Conservation (phyloP, 768 basidiomycete species). For the Termitomyces sp. region DNA sequence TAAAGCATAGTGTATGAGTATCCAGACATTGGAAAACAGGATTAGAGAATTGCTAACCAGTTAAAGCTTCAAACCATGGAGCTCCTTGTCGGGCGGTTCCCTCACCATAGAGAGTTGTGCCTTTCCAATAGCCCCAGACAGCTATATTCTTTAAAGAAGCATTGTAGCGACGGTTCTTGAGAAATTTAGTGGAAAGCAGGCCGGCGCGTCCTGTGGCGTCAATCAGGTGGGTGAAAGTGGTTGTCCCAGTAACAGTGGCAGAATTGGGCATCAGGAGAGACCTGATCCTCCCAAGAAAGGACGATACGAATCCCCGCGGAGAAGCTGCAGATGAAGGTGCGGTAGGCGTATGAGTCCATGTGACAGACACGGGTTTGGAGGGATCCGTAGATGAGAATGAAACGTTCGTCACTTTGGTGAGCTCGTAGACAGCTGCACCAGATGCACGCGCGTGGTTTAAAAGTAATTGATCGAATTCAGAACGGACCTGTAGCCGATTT, state of each 20-base stretch:
- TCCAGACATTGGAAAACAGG: background rate
- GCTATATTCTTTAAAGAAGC: conserved; percentile 70
- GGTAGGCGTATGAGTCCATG: conserved; percentile 45
- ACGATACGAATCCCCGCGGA: conserved; percentile 27
- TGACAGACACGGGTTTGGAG: conserved; percentile 46
- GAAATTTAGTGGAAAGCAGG: conserved; percentile 62
- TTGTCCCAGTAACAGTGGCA: conserved; percentile 38
- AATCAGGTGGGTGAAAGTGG: conserved; percentile 63
- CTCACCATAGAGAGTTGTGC: conserved; percentile 46
- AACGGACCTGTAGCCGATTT: conserved; percentile 40
- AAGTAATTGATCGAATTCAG: conserved; percentile 59
- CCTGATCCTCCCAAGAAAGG: conserved; percentile 17
- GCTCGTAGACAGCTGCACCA: conserved; percentile 52
- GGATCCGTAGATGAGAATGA: conserved; percentile 38
- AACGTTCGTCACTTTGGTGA: conserved; percentile 47
- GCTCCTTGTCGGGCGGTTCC: conserved; percentile 51
- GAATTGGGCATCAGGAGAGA: conserved; percentile 10
- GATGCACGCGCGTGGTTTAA: conserved; percentile 51
- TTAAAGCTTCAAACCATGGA: conserved; percentile 71
- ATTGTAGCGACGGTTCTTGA: conserved; percentile 69
- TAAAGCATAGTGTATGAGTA: conserved; percentile 17
- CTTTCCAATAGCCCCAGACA: conserved; percentile 75
- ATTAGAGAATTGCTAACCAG: conserved; percentile 38
- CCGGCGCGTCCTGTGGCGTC: conserved; percentile 77
- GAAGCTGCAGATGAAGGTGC: conserved; percentile 40